phyloP scores from a whole-genome alignment of 805 yeast genomes.

The Lipomyces chichibuensis region DNA sequence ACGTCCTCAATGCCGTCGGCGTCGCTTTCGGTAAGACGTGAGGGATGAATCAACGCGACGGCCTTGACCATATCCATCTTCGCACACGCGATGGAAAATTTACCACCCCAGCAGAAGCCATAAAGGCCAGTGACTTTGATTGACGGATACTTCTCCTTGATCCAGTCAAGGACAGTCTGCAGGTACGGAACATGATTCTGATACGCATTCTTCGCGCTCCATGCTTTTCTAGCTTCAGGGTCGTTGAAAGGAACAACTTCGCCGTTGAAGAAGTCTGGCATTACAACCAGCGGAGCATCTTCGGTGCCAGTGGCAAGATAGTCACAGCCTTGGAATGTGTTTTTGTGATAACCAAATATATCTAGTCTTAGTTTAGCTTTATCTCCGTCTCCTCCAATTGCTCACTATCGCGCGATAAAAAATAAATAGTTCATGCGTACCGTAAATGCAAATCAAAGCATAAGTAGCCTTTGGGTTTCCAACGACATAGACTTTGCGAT shows the following conservation, averaged over 20 bases:
- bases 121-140: conserved; percentile 27
- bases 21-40: conserved; percentile 26
- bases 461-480: conserved; percentile 19
- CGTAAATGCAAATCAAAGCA: conserved; percentile 32
- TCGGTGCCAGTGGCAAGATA: conserved; percentile 21
- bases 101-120: conserved; percentile 37
- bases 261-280: conserved; percentile 35
- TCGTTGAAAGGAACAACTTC: conserved; percentile 5
- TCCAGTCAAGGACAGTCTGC: conserved; percentile 6
- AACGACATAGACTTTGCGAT: conserved; percentile 17
- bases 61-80: conserved; percentile 17
- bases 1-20: conserved; percentile 29
- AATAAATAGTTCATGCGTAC: background rate
- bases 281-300: conserved; percentile 29
- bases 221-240: conserved; percentile 12
- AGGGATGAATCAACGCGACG: conserved; percentile 31
- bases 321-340: conserved; percentile 34
- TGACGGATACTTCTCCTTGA: conserved; percentile 18
- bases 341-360: conserved; percentile 30
- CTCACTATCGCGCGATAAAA: background rate
- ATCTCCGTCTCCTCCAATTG: background rate
- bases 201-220: conserved; percentile 18
- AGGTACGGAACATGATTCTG: conserved; percentile 17
- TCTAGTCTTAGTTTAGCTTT: conserved; percentile 6
- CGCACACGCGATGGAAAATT: conserved; percentile 24